These are phyloP conservation scores for Starmerella apicola DNA, from an alignment of 805 yeast genomes.

Conservation along the genomic window DNA sequence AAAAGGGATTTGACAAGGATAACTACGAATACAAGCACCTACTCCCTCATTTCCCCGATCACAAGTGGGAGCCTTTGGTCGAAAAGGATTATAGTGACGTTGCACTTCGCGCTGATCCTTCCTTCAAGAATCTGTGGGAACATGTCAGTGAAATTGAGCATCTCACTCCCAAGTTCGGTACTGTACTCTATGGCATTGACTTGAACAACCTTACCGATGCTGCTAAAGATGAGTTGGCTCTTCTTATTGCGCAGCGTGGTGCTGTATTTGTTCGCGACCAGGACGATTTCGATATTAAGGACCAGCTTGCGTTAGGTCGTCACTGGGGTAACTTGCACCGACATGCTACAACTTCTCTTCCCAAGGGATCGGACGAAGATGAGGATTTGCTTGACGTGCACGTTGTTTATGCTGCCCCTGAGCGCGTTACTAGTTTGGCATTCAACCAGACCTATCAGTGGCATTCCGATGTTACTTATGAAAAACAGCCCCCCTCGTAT, in stretches of 20 bases:
- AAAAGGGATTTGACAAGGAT: slow-evolving; percentile 6
- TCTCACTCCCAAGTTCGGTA: slow-evolving; percentile 60
- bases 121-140: slow-evolving; percentile 22
- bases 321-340: slow-evolving; percentile 50
- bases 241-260: slow-evolving; percentile 36
- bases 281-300: slow-evolving; percentile 46
- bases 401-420: slow-evolving; percentile 24
- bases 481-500: slow-evolving; percentile 55
- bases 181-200: slow-evolving; percentile 43
- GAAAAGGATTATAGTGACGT: slow-evolving; percentile 19
- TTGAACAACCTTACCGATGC: slow-evolving; percentile 31
- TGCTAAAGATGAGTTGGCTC: slow-evolving; percentile 39
- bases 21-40: slow-evolving; percentile 24
- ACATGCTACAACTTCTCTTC: slow-evolving; percentile 33
- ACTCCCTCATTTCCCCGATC: slow-evolving; percentile 26
- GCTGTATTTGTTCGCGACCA: slow-evolving; percentile 41
- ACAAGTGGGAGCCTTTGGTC: slow-evolving; percentile 25
- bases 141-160: slow-evolving; percentile 27
- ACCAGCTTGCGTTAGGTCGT: slow-evolving; percentile 49
- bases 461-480: slow-evolving; percentile 71
- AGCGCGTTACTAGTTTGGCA: slow-evolving; percentile 22
- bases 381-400: slow-evolving; percentile 35
- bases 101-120: slow-evolving; percentile 25
- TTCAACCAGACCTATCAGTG: slow-evolving; percentile 30
- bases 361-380: slow-evolving; percentile 46